Percentiles rank a stretch among this genome's conserved stretches.
Evolutionary conservation across 495 filamentous ascomycete species (phyloP).

Genomic region (Cudoniella acicularis): DNA sequence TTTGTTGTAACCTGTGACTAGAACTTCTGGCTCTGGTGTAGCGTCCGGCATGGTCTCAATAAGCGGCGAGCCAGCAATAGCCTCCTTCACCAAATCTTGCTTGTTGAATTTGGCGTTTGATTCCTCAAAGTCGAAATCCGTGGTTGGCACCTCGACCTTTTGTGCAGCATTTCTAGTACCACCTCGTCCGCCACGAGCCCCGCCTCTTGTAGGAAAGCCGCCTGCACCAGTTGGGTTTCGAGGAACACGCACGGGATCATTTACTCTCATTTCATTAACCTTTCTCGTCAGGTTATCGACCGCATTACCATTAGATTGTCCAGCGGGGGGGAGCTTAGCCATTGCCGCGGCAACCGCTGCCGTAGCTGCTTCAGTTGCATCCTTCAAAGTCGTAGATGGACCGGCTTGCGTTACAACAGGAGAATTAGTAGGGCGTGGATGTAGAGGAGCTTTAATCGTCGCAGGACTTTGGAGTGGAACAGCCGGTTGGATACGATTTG

Average conservation of each 20-base stretch:
- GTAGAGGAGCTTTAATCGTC: conserved; percentile 10
- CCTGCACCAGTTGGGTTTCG: conserved; percentile 40
- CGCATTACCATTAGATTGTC: conserved; percentile 43
- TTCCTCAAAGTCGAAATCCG: conserved; percentile 90
- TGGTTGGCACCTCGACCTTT: conserved; percentile 81
- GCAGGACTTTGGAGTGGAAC: conserved; percentile 45
- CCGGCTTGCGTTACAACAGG: conserved; percentile 29
- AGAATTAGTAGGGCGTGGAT: conserved; percentile 30
- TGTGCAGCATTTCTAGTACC: conserved; percentile 47
- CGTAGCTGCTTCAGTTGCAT: conserved; percentile 78
- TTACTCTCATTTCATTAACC: conserved; percentile 83
- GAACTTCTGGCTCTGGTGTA: conserved; percentile 35
- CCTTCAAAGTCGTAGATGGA: conserved; percentile 42
- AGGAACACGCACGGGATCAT: conserved; percentile 38
- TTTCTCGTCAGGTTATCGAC: conserved; percentile 80
- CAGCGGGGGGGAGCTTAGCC: conserved; percentile 61
- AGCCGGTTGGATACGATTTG: conserved; percentile 67
- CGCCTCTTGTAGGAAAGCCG: conserved; percentile 49
- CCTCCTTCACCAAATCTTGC: conserved; percentile 88
- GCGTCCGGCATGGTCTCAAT: conserved; percentile 48
- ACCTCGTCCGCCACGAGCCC: conserved; percentile 53
- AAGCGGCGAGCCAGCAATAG: conserved; percentile 74
- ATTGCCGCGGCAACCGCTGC: conserved; percentile 87
- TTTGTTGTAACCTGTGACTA: conserved; percentile 70
- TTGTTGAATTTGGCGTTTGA: conserved; percentile 99